A percentile compares a stretch with the other conserved stretches of the same genome.
These are phyloP conservation scores for Penicillium nordicum DNA, from an alignment of 2,329 filamentous ascomycete genomes.

Conservation along the genomic window DNA sequence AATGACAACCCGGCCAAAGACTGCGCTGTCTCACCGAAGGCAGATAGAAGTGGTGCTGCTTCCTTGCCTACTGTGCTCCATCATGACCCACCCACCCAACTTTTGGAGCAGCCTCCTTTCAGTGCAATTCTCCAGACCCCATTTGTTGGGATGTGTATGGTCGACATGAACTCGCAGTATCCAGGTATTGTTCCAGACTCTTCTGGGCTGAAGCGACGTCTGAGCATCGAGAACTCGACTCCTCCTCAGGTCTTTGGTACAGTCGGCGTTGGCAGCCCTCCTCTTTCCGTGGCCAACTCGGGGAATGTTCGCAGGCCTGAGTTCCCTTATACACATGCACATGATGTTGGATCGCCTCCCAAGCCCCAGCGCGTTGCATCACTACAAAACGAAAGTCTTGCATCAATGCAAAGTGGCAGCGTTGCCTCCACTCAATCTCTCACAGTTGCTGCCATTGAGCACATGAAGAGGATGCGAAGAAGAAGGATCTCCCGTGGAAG, in stretches of 20 bases:
- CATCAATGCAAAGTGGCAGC: conserved; percentile 8
- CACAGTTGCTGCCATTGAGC: conserved; percentile 12
- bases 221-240: neutral
- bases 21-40: neutral
- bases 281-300: neutral
- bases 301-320: neutral
- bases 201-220: neutral
- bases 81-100: neutral
- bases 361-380: conserved; percentile 1
- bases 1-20: neutral
- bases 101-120: conserved; percentile 19
- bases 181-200: neutral
- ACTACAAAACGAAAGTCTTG: conserved; percentile 4
- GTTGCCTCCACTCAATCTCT: conserved; percentile 11
- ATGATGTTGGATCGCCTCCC: neutral
- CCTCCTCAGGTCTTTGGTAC: neutral
- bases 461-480: conserved; percentile 7
- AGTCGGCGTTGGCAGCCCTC: neutral
- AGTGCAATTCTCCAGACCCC: conserved; percentile 17
- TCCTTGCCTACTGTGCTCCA: neutral
- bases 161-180: conserved; percentile 6
- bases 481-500: neutral
- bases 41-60: neutral
- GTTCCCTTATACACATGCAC: neutral
- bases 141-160: conserved; percentile 23